Evolutionary conservation across 2,329 filamentous ascomycete species (phyloP).

Genomic region (Alternaria longipes): DNA sequence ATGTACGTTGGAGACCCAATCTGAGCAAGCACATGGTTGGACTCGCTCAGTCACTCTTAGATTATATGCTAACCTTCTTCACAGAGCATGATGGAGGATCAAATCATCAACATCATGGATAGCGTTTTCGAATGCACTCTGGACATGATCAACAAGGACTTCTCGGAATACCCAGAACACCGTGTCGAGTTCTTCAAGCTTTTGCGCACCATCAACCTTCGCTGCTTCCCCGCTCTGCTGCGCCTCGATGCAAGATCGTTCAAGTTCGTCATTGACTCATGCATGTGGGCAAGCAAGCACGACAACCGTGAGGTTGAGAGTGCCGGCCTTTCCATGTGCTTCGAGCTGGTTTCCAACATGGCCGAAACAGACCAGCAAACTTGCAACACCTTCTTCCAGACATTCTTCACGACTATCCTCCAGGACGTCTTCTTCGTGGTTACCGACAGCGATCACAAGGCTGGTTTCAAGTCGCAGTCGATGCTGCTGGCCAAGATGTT

Average conservation of each 20-base stretch:
- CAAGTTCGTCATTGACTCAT: constrained; percentile 99
- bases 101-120: constrained; percentile 97
- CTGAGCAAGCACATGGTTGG: constrained; percentile 61
- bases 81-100: constrained; percentile 94
- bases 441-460: constrained; percentile 97
- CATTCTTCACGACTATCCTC: constrained; percentile 93
- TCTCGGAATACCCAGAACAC: constrained; percentile 98
- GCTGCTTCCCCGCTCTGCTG: constrained; percentile 94
- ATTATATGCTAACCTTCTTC: constrained; percentile 30
- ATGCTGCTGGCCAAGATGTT: constrained; percentile 95
- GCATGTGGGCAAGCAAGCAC: constrained; percentile 99
- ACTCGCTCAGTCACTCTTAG: constrained; percentile 34
- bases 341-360: constrained; percentile 97
- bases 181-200: constrained; percentile 99
- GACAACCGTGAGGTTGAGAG: constrained; percentile 98
- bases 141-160: constrained; percentile 99
- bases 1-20: constrained; percentile 74
- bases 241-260: constrained; percentile 96
- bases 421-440: constrained; percentile 99
- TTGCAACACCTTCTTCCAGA: constrained; percentile 95
- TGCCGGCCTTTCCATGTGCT: constrained; percentile 96
- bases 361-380: constrained; percentile 87
- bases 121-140: constrained; percentile 98
- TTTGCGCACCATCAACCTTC: constrained; percentile 91
- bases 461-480: constrained; percentile 97